Conservation (phyloP, 768 basidiomycete species). For the Clavaria fumosa region DNA sequence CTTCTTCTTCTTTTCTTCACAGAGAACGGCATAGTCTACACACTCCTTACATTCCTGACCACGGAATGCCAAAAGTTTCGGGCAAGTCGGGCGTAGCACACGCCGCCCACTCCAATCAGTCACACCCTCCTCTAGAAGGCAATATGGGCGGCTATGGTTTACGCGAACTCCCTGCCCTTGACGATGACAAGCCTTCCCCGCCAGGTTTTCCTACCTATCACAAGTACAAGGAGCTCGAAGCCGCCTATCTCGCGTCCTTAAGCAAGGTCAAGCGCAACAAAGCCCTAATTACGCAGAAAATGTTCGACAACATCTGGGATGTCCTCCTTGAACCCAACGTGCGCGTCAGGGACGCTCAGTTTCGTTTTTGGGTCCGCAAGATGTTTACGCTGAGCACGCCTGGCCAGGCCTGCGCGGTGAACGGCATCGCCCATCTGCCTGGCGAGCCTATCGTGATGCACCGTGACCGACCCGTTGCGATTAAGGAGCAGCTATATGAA, state of each 20-base stretch:
- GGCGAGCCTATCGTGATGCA: constrained; percentile 40
- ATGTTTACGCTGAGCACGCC: constrained; percentile 45
- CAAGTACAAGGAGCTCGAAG: constrained; percentile 44
- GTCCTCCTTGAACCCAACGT: constrained; percentile 40
- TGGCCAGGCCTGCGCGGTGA: constrained; percentile 10
- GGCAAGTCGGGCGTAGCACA: no score
- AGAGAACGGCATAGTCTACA: no score
- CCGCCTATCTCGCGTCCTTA: constrained; percentile 41
- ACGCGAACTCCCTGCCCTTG: no score
- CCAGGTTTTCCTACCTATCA: constrained; percentile 51
- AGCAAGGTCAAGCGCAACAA: constrained; percentile 42
- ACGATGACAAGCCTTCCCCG: no score
- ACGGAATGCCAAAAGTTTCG: no score
- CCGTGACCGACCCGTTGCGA: constrained; percentile 57
- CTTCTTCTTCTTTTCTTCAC: no score
- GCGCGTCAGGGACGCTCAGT: constrained; percentile 42
- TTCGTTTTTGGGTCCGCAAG: constrained; percentile 73
- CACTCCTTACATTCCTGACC: no score
- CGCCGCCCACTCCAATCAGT: no score
- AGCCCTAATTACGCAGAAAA: constrained; percentile 52
- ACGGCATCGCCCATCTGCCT: constrained; percentile 9
- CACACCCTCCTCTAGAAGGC: no score
- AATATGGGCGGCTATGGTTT: no score
- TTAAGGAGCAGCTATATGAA: constrained; percentile 66
- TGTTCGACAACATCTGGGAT: constrained; percentile 62